Evolutionary conservation across 2,329 filamentous ascomycete genomes (phyloP).

Genomic region (Alternaria dauci): DNA sequence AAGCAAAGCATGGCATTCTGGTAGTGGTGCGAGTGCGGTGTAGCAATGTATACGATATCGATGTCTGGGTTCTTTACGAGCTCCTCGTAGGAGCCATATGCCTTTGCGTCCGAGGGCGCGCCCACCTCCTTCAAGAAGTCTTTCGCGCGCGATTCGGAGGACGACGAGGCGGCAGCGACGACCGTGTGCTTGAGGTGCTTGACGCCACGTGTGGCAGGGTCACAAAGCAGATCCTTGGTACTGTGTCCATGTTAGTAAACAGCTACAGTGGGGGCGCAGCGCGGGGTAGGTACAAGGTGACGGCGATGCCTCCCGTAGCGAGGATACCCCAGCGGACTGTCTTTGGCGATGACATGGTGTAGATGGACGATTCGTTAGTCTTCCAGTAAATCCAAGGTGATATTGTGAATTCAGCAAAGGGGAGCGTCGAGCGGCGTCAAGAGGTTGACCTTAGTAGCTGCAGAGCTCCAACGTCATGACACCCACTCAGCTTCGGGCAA

Average conservation of each 20-base stretch:
- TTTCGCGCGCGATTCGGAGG: conserved; percentile 72
- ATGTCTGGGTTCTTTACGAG: conserved; percentile 80
- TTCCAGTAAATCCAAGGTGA: not conserved
- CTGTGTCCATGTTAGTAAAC: conserved; percentile 24
- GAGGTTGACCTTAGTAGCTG: conserved; percentile 2
- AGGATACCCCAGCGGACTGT: conserved; percentile 57
- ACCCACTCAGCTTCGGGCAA: conserved; percentile 10
- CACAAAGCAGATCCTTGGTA: conserved; percentile 78
- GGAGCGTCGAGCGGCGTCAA: not conserved
- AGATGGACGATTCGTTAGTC: not conserved
- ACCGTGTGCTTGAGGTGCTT: conserved; percentile 79
- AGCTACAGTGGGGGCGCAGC: conserved; percentile 19
- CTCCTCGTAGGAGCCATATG: conserved; percentile 83
- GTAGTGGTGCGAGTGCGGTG: conserved; percentile 92
- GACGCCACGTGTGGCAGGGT: conserved; percentile 74
- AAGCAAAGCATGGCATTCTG: conserved; percentile 88
- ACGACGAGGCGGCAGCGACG: conserved; percentile 81
- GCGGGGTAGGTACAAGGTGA: conserved; percentile 52
- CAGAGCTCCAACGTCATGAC: conserved; percentile 27
- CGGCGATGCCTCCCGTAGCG: conserved; percentile 59
- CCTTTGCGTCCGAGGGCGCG: conserved; percentile 71
- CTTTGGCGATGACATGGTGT: conserved; percentile 46
- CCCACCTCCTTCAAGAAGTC: conserved; percentile 76
- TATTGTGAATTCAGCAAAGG: not conserved
- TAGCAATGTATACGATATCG: conserved; percentile 88